Evolutionary conservation across 192 early-diverging fungal genomes (phyloP).

Genomic region (Coemansia sp.): DNA sequence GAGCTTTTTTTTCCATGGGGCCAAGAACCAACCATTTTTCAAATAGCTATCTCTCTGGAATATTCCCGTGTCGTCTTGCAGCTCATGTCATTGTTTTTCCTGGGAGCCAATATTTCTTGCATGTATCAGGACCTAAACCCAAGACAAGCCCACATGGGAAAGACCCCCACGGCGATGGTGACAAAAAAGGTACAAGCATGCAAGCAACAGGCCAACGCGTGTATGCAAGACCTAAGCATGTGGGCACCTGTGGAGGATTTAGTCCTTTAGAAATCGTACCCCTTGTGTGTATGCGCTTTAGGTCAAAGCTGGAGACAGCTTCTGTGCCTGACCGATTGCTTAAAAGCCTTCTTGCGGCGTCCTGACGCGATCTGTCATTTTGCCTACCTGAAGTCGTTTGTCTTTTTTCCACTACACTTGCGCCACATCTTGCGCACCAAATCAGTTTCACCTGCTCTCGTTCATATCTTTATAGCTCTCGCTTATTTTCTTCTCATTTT

Average conservation of each 20-base stretch:
- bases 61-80: neutral
- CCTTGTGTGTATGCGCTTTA: neutral
- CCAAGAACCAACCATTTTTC: neutral
- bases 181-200: neutral
- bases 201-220: neutral
- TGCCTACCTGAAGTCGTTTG: neutral
- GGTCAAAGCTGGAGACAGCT: neutral
- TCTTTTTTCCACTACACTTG: neutral
- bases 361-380: neutral
- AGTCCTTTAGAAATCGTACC: neutral
- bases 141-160: neutral
- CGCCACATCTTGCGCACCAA: neutral
- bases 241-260: neutral
- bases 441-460: neutral
- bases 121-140: neutral
- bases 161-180: neutral
- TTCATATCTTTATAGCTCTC: neutral
- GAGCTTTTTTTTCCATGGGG: neutral
- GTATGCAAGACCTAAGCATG: conserved; percentile 8
- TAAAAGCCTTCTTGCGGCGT: neutral
- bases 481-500: neutral
- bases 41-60: neutral
- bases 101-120: neutral
- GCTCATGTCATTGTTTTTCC: neutral
- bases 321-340: neutral